Evolutionary conservation across 176 grass and related monocot genomes (phyloP), one percentile per base, ranked within the genome.

Genomic region (Juncus effusus): DNA sequence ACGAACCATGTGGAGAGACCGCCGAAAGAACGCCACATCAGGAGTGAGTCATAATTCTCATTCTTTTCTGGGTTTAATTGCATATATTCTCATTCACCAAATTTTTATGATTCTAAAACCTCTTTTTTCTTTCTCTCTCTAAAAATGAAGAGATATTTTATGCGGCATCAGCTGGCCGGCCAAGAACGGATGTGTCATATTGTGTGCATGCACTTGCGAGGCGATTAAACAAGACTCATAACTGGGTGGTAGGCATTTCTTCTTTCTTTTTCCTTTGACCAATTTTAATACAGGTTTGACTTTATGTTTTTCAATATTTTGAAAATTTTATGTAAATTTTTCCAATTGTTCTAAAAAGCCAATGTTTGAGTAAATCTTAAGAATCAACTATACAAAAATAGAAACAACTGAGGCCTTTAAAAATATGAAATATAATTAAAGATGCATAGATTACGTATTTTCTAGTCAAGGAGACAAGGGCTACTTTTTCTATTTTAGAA

Each of bases 221-320:
- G 77, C 83, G 94, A 66, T 65, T 97, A 70, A 68, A 87, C 75
- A 97, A 97, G 85, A 97, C 94, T 10, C 84, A 42, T 62, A 97
- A 77, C 10, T 97, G 93, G 93, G 87, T 78, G 76, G 93, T 96
- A 90, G 42, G 84, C 79, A 51, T 76, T 71, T 12, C 68, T 15
- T 72, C 15, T 70, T 59, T 3, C 28, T 12, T 12, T 15, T 15
- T 59, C 42, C 8, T 40, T 35, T 59, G 56, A 42, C 57, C 39
- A 59, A 50, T 38, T 72, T 72, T 59, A 69, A 42, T 70, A 57
- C 19, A 54, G 35, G 2, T 72, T 71, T 58, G 51, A 56, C 10
- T 72, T 13, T 19, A 35, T 13, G 40, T 69, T 40, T 28, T 28
- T 28, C 19, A 28, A 28, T 28, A 28, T 28, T 28, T 28, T 28